These are phyloP conservation scores for Naganishia liquefaciens DNA, from an alignment of 1,284 basidiomycete species.

Conservation along the genomic window DNA sequence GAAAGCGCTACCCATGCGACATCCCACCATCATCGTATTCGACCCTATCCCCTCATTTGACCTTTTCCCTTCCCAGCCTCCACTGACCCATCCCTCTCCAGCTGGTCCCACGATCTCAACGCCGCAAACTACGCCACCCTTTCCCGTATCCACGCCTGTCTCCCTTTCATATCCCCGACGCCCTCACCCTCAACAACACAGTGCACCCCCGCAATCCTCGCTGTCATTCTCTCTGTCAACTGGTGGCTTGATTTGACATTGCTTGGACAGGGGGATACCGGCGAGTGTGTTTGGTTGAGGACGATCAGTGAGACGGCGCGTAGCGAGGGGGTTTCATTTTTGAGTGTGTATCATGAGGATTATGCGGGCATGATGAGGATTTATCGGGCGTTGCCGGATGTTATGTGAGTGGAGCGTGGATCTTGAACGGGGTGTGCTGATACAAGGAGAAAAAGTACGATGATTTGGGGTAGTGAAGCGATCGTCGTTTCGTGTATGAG, in stretches of 20 bases:
- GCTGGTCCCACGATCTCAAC: constrained; percentile 13
- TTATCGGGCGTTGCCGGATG: constrained; percentile 16
- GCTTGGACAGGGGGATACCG: constrained; percentile 2
- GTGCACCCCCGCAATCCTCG: constrained; percentile 6
- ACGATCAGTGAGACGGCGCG: constrained; percentile 15
- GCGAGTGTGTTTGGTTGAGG: constrained; percentile 19
- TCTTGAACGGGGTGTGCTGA: background rate
- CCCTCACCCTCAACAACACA: background rate
- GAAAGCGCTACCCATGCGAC: no score
- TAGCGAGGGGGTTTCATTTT: constrained; percentile 5
- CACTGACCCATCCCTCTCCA: background rate
- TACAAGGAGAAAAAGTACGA: background rate
- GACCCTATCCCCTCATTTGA: background rate
- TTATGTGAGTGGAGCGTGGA: constrained; percentile 13
- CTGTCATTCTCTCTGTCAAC: constrained; percentile 9
- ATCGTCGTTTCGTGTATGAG: constrained; percentile 16
- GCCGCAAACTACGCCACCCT: constrained; percentile 5
- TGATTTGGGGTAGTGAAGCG: constrained; percentile 12
- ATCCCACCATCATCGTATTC: background rate
- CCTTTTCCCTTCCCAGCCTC: background rate
- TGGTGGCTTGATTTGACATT: constrained; percentile 21
- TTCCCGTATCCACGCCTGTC: constrained; percentile 2
- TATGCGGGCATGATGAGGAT: constrained; percentile 21
- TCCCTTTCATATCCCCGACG: background rate
- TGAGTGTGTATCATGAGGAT: constrained; percentile 4